A percentile compares a stretch with the other conserved stretches of the same genome.
phyloP scores from a whole-genome alignment of 345 rosid genomes.

The Salix caprea region DNA sequence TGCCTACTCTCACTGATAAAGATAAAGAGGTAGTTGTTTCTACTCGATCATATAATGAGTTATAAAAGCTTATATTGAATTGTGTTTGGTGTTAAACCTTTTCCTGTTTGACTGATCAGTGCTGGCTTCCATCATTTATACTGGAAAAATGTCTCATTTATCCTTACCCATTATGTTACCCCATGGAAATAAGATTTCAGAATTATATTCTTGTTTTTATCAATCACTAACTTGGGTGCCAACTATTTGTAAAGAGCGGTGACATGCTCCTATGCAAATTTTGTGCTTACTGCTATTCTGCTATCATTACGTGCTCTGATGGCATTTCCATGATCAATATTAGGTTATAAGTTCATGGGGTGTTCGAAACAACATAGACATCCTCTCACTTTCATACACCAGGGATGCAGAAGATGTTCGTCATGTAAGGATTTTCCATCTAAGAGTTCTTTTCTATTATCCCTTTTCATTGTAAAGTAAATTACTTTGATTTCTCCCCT shows the following conservation, averaged over 20 bases:
- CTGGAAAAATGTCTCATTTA: not conserved
- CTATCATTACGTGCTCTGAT: not conserved
- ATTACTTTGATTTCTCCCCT: conserved; percentile 1
- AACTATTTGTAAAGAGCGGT: not conserved
- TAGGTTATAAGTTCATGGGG: conserved; percentile 79
- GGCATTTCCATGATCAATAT: conserved; percentile 9
- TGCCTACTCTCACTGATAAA: conserved; percentile 56
- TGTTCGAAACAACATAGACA: conserved; percentile 52
- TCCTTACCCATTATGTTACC: not conserved
- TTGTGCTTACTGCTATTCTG: not conserved
- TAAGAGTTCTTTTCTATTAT: conserved; percentile 2
- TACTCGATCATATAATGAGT: not conserved
- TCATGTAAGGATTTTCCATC: conserved; percentile 36
- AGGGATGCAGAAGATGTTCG: conserved; percentile 67
- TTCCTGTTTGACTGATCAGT: not conserved
- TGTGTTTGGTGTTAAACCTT: not conserved
- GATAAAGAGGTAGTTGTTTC: conserved; percentile 50
- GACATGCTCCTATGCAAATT: not conserved
- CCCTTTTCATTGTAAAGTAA: not conserved
- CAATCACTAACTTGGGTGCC: not conserved
- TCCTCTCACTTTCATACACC: conserved; percentile 61
- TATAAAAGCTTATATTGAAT: not conserved
- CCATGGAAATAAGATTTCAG: not conserved
- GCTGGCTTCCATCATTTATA: not conserved
- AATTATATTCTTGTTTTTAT: not conserved